Evolutionary conservation across 164 flowering plant genomes (phyloP).

Genomic region (Taxillus chinensis): DNA sequence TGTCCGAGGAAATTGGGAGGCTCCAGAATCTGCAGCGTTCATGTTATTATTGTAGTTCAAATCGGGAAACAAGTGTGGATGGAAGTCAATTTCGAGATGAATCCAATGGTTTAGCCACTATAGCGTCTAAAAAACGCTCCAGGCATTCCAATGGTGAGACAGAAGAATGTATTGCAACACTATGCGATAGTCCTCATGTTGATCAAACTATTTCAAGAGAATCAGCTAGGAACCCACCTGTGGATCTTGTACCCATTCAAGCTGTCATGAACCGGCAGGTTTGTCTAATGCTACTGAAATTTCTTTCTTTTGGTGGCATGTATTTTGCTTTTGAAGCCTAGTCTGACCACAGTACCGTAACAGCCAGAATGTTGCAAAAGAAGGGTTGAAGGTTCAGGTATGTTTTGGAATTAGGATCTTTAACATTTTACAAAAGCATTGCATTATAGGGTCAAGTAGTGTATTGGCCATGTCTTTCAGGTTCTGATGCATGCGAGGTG

Average conservation of each 20-base stretch:
- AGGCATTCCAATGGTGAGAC: constrained; percentile 12
- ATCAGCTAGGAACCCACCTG: constrained; percentile 10
- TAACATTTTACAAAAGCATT: background rate
- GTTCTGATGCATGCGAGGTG: constrained; percentile 15
- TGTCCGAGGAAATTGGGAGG: constrained; percentile 52
- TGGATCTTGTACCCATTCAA: constrained; percentile 6
- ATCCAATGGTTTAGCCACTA: constrained; percentile 10
- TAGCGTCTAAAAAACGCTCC: constrained; percentile 20
- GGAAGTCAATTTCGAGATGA: constrained; percentile 14
- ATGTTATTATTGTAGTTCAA: constrained; percentile 14
- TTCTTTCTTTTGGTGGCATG: background rate
- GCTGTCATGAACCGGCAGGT: constrained; percentile 23
- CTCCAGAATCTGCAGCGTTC: constrained; percentile 32
- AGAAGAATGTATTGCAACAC: constrained; percentile 11
- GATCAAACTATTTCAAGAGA: constrained; percentile 8
- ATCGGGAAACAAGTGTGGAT: constrained; percentile 13
- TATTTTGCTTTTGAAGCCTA: background rate
- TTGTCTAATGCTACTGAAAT: background rate
- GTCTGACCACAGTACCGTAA: constrained; percentile 15
- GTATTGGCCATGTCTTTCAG: constrained; percentile 16
- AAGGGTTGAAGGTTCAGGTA: constrained; percentile 29
- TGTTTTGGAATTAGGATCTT: background rate
- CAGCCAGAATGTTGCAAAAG: constrained; percentile 43
- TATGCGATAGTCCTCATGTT: constrained; percentile 8
- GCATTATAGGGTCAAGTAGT: background rate